phyloP scores from a whole-genome alignment of 2,329 filamentous ascomycete species.

The Beauveria rudraprayagi region DNA sequence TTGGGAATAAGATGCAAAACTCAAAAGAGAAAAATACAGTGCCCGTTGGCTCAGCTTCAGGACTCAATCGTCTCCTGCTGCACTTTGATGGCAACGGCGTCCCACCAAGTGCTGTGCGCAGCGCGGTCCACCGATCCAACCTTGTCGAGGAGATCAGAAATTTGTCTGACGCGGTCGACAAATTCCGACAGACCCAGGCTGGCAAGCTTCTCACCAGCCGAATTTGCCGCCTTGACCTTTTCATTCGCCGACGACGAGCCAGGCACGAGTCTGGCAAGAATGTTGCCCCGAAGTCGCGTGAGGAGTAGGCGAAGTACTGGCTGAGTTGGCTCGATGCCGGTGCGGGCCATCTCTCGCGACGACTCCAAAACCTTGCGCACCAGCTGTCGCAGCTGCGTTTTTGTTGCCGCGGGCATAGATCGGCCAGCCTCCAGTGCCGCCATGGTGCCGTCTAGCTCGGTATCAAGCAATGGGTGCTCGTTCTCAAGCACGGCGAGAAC shows the following conservation, averaged over 20 bases:
- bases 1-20: background rate
- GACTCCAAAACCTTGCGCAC: constrained; percentile 49
- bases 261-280: constrained; percentile 56
- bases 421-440: constrained; percentile 54
- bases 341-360: constrained; percentile 35
- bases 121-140: constrained; percentile 61
- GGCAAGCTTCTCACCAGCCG: constrained; percentile 61
- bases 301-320: constrained; percentile 59
- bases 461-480: constrained; percentile 40
- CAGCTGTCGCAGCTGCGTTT: constrained; percentile 48
- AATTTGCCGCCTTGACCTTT: constrained; percentile 60
- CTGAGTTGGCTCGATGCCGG: constrained; percentile 38
- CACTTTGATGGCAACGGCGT: constrained; percentile 52
- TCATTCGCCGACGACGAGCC: constrained; percentile 61
- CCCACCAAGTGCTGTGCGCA: constrained; percentile 63
- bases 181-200: constrained; percentile 66
- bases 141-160: constrained; percentile 59
- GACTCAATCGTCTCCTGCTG: constrained; percentile 31
- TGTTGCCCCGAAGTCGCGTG: constrained; percentile 57
- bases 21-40: background rate
- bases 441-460: constrained; percentile 52
- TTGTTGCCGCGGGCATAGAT: constrained; percentile 57
- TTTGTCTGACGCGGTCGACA: constrained; percentile 57
- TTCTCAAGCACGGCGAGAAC: constrained; percentile 61
- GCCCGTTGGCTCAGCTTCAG: background rate